Base-by-base conservation (phyloP, 257 asterid species). In the Scutellaria galericulata region DNA sequence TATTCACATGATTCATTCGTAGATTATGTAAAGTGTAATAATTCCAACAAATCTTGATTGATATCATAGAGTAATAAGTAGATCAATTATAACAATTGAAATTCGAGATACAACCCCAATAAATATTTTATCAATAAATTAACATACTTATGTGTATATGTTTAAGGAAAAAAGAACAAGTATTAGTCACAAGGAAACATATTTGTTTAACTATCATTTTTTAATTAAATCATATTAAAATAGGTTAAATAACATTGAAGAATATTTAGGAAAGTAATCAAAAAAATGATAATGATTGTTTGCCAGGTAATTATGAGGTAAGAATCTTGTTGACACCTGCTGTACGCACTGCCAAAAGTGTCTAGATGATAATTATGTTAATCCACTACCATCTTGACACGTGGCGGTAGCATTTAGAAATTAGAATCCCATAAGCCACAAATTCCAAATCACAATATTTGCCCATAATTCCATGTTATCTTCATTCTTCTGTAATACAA, bases 341-440 rank as follows among this genome's bases (percentile, higher is more conserved):
- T 22, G 62, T 39, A 40, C 57, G 52, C 73, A 56, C 77, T 73
- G 82, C 82, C 58, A 54, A 78, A 78, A 78, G 79, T 45, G 59
- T 60, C 27, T 18, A 64, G 13, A 22, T 58, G 78, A 66, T 78
- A 73, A 73, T 73, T 52, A 52, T 35, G 51, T 5, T 7, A 59
- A 46, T 11, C 82, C 79, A 68, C 15, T 73, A 24, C 15, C 9
- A 62, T 12, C 3, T 46, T 24, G 64, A 73, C 75, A 78, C 82
- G 82, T 78, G 78, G 57, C 66, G 52, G 0, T 9, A 9, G 47
- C 58, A 45, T n/a, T 5, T 53, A 31, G 35, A 13, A 24, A 53
- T 46, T 45, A 54, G n/a, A 4, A 10, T 3, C 9, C 62, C 68
- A 46, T 9, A 59, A 59, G 31, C 66, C 79, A 63, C 75, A 52